Conservation (phyloP, 768 basidiomycete species). For the Mycena olivaceomarginata region DNA sequence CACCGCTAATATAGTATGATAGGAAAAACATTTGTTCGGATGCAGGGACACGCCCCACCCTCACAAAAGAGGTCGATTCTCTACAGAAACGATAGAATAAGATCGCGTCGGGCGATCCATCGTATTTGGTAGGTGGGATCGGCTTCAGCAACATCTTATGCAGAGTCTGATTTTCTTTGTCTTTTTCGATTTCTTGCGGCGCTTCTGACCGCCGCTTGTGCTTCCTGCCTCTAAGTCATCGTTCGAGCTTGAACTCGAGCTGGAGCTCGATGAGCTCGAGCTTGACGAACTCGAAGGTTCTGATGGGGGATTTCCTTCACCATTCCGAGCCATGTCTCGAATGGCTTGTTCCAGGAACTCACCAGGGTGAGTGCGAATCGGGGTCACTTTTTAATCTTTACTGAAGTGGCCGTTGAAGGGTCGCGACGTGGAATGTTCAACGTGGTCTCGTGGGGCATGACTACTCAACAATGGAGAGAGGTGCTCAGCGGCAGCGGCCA, state of each 20-base stretch:
- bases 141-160: too few relatives aligned
- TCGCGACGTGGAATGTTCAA: too few relatives aligned
- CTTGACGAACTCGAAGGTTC: conserved; percentile 14
- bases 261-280: background rate
- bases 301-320: background rate
- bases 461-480: too few relatives aligned
- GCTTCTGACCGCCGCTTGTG: background rate
- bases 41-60: background rate
- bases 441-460: too few relatives aligned
- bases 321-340: conserved; percentile 12
- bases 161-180: too few relatives aligned
- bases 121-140: conserved; percentile 19
- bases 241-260: too few relatives aligned
- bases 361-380: too few relatives aligned
- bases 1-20: conserved; percentile 7
- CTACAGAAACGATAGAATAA: conserved; percentile 19
- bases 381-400: too few relatives aligned
- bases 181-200: too few relatives aligned
- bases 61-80: conserved; percentile 12
- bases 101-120: conserved; percentile 11
- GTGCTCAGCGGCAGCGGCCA: too few relatives aligned
- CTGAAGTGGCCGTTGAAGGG: too few relatives aligned
- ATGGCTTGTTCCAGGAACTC: conserved; percentile 28
- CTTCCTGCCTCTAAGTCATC: background rate
- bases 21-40: conserved; percentile 7